Evolutionary conservation across 441 rosid genomes (phyloP).

Genomic region (California macrophylla): DNA sequence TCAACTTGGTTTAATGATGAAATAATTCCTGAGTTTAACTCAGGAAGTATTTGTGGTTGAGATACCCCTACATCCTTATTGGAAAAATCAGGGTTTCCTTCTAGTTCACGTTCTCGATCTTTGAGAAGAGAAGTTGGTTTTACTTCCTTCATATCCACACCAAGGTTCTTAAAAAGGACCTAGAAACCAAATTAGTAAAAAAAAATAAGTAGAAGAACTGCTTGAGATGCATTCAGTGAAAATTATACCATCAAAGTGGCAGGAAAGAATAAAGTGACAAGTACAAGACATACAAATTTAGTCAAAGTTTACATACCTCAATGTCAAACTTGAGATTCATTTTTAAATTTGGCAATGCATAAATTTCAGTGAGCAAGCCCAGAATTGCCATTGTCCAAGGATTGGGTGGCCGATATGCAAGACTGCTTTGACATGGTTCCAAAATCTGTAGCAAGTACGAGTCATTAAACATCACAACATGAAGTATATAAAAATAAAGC

Average conservation of each 20-base stretch:
- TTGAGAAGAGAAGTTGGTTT: conserved; percentile 84
- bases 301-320: conserved; percentile 44
- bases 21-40: conserved; percentile 59
- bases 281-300: background rate
- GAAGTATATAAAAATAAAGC: conserved; percentile 16
- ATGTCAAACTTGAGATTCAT: conserved; percentile 99
- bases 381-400: conserved; percentile 99
- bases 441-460: conserved; percentile 45
- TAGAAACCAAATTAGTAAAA: conserved; percentile 22
- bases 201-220: background rate
- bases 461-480: conserved; percentile 9
- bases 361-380: conserved; percentile 85
- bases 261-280: background rate
- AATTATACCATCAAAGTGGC: background rate
- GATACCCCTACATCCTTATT: conserved; percentile 77
- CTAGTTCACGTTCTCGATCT: conserved; percentile 85
- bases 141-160: conserved; percentile 88
- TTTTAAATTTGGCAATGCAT: conserved; percentile 94
- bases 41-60: conserved; percentile 63
- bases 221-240: background rate
- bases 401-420: conserved; percentile 96
- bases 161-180: conserved; percentile 90
- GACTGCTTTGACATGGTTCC: conserved; percentile 94
- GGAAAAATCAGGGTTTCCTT: conserved; percentile 97
- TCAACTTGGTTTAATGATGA: conserved; percentile 66